These are phyloP conservation scores for Wickerhamiella kurtzmanii DNA, from an alignment of 805 yeast genomes.

Conservation along the genomic window DNA sequence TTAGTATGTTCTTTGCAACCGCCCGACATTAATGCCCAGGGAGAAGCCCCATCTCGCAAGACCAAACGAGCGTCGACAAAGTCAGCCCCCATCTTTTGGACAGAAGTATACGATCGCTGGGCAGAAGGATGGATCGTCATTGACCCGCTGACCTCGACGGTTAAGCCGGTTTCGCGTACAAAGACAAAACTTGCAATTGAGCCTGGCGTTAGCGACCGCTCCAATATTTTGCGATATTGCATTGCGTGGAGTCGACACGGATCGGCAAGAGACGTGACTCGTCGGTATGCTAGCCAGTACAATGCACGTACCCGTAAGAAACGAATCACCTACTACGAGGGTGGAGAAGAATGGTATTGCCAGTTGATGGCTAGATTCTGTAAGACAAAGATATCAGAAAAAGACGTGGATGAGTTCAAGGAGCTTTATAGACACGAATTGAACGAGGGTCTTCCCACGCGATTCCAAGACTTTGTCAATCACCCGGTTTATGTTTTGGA, in stretches of 20 bases:
- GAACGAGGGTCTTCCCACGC: slow-evolving; percentile 79
- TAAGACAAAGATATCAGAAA: slow-evolving; percentile 22
- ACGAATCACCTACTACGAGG: slow-evolving; percentile 41
- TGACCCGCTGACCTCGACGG: slow-evolving; percentile 58
- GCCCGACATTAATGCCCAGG: slow-evolving; percentile 41
- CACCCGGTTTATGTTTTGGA: slow-evolving; percentile 82
- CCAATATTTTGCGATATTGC: slow-evolving; percentile 57
- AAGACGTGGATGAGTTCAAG: slow-evolving; percentile 35
- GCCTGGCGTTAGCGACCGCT: slow-evolving; percentile 49
- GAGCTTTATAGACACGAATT: slow-evolving; percentile 50
- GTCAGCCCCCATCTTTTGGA: slow-evolving; percentile 66
- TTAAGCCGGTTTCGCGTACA: slow-evolving; percentile 37
- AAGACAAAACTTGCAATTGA: slow-evolving; percentile 46
- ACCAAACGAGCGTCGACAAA: slow-evolving; percentile 11
- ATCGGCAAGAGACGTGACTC: slow-evolving; percentile 66
- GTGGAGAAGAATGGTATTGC: slow-evolving; percentile 38
- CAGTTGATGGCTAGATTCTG: slow-evolving; percentile 29
- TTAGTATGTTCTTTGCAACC: slow-evolving; percentile 78
- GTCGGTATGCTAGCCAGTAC: slow-evolving; percentile 59
- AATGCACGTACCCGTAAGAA: slow-evolving; percentile 67
- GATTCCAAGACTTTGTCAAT: slow-evolving; percentile 63
- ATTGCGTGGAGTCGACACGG: slow-evolving; percentile 59
- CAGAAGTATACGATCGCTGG: slow-evolving; percentile 79
- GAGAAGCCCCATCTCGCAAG: neutral
- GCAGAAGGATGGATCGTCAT: slow-evolving; percentile 63